phyloP scores from a whole-genome alignment of 192 early-diverging fungal species.

The Entophlyctis luteolus region DNA sequence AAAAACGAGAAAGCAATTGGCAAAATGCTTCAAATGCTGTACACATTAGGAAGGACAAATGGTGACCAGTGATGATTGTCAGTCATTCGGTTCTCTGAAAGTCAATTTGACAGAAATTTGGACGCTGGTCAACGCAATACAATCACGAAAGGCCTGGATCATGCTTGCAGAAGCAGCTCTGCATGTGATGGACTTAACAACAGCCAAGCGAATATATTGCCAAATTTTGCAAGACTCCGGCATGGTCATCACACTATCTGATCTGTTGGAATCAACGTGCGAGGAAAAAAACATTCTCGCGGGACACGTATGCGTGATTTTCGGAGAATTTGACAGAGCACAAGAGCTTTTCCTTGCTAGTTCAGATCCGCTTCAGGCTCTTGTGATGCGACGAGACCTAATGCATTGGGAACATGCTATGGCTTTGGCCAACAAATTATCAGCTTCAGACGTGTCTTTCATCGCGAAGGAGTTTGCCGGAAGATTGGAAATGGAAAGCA shows the following conservation, averaged over 20 bases:
- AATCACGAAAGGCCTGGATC: slow-evolving; percentile 38
- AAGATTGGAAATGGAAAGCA: slow-evolving; percentile 46
- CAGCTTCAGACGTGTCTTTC: slow-evolving; percentile 41
- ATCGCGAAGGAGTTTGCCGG: slow-evolving; percentile 53
- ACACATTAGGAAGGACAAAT: slow-evolving; percentile 39
- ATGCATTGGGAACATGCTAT: slow-evolving; percentile 56
- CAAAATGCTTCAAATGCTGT: slow-evolving; percentile 38
- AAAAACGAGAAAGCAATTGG: slow-evolving; percentile 46
- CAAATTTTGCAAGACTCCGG: slow-evolving; percentile 46
- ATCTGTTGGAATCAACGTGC: slow-evolving; percentile 25
- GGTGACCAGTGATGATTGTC: slow-evolving; percentile 20
- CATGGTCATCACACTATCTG: slow-evolving; percentile 45
- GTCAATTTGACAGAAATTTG: slow-evolving; percentile 34
- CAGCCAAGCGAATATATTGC: slow-evolving; percentile 50
- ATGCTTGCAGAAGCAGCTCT: slow-evolving; percentile 47
- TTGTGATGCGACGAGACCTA: slow-evolving; percentile 43
- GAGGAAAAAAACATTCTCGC: slow-evolving; percentile 44
- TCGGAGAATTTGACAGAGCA: slow-evolving; percentile 41
- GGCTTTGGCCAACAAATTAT: slow-evolving; percentile 37
- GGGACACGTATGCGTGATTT: slow-evolving; percentile 45
- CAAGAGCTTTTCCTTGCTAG: slow-evolving; percentile 49
- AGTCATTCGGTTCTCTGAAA: neutral
- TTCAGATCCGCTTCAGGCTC: slow-evolving; percentile 39
- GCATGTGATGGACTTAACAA: slow-evolving; percentile 36
- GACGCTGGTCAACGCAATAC: slow-evolving; percentile 24